phyloP scores from a whole-genome alignment of 306 rosid species.

The Citrullus mucosospermus region DNA sequence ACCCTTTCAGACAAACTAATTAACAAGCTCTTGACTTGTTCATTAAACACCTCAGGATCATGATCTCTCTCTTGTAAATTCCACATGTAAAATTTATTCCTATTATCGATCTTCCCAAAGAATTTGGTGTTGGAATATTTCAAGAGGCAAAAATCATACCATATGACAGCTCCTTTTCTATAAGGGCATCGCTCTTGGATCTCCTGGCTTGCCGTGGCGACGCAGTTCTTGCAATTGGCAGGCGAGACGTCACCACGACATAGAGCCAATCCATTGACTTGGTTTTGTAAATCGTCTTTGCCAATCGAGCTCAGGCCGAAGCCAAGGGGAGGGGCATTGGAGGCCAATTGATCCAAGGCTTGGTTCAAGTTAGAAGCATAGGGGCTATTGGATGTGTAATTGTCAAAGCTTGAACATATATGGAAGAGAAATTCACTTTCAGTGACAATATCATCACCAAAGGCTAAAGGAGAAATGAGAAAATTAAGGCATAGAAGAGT shows the following conservation, averaged over 20 bases:
- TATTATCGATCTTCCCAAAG: constrained; percentile 21
- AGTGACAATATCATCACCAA: constrained; percentile 4
- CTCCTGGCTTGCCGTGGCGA: constrained; percentile 12
- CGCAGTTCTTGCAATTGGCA: constrained; percentile 15
- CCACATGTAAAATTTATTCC: constrained; percentile 22
- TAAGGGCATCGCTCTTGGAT: constrained; percentile 18
- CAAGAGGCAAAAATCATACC: constrained; percentile 26
- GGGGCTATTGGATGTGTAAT: constrained; percentile 27
- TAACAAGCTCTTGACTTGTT: constrained; percentile 16
- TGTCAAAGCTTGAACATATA: constrained; percentile 31
- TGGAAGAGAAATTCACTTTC: constrained; percentile 28
- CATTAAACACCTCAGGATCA: not conserved
- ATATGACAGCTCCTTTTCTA: constrained; percentile 22
- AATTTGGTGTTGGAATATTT: constrained; percentile 21
- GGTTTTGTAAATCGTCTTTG: not conserved
- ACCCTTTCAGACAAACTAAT: constrained; percentile 12
- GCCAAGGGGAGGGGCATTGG: constrained; percentile 17
- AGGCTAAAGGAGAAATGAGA: not conserved
- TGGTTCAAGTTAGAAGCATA: constrained; percentile 17
- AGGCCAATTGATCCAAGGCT: constrained; percentile 10
- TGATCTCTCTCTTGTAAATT: constrained; percentile 14
- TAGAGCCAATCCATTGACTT: constrained; percentile 23
- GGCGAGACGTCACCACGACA: constrained; percentile 25
- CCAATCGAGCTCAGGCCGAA: constrained; percentile 14
- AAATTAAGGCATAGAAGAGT: not conserved